phyloP scores from a whole-genome alignment of 352 stramenopile genomes.

The Globisporangium okanoganense region DNA sequence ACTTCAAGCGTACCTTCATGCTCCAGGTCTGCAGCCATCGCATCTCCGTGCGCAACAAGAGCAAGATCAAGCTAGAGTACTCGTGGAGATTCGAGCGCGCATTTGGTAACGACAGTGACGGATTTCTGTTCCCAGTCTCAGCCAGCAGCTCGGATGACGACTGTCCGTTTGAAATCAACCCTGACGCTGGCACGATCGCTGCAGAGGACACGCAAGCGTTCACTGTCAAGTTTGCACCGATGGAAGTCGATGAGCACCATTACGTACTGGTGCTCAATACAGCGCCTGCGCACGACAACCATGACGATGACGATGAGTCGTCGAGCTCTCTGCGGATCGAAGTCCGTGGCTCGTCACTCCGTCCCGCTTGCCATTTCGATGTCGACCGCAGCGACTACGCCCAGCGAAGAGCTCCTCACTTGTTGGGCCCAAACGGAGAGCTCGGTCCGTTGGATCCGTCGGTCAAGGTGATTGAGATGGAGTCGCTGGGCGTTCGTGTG shows the following conservation, averaged over 20 bases:
- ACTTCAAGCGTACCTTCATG: conserved; percentile 86
- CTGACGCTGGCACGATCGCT: conserved; percentile 47
- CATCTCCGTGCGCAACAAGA: conserved; percentile 64
- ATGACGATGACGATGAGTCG: not conserved
- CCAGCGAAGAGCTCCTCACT: conserved; percentile 47
- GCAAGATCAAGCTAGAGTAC: conserved; percentile 62
- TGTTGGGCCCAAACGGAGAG: conserved; percentile 81
- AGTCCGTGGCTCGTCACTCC: conserved; percentile 70
- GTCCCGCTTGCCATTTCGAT: conserved; percentile 93
- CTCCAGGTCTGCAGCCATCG: conserved; percentile 78
- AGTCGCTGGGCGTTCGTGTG: conserved; percentile 87
- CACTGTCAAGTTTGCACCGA: conserved; percentile 82
- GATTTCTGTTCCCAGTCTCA: not conserved
- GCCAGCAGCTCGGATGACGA: conserved; percentile 36
- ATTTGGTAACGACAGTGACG: not conserved
- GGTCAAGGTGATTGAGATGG: conserved; percentile 91
- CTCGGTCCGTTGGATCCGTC: conserved; percentile 80
- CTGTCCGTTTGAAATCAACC: conserved; percentile 87
- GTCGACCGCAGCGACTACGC: conserved; percentile 89
- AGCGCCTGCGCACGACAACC: not conserved
- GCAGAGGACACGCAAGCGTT: conserved; percentile 69
- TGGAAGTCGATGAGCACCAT: conserved; percentile 88
- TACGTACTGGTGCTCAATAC: conserved; percentile 60
- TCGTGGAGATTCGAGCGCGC: conserved; percentile 50
- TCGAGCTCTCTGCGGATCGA: conserved; percentile 31